Conservation (phyloP, 2,329 filamentous ascomycete genomes). For the Aurifilum marmelostoma region DNA sequence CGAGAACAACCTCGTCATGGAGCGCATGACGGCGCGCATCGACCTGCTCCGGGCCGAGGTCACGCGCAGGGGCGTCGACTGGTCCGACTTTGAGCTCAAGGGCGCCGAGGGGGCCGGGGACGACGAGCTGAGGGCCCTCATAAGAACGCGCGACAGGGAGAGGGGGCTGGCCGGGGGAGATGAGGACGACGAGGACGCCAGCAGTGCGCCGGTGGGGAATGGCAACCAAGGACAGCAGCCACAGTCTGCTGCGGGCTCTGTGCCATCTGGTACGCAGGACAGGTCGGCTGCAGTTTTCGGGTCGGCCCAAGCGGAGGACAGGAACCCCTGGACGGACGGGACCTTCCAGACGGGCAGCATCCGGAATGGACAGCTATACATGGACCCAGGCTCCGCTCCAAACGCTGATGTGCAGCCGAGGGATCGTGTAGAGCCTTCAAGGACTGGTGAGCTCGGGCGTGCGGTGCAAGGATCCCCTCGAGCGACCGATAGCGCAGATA, state of each 20-base stretch:
- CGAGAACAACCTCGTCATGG: conserved; percentile 72
- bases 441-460: conserved; percentile 64
- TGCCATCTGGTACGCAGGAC: too few species aligned
- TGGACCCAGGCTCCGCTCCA: conserved; percentile 47
- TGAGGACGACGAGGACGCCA: conserved; percentile 9
- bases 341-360: conserved; percentile 66
- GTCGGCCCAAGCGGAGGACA: conserved; percentile 16
- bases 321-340: conserved; percentile 63
- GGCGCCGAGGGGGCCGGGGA: conserved; percentile 49
- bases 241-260: conserved; percentile 9
- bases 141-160: background rate
- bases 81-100: conserved; percentile 55
- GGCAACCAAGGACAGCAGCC: conserved; percentile 23
- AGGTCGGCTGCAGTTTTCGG: too few species aligned
- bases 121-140: conserved; percentile 36
- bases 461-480: conserved; percentile 51
- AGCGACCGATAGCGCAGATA: conserved; percentile 42
- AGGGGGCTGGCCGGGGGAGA: conserved; percentile 4
- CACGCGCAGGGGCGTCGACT: conserved; percentile 57
- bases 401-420: too few species aligned
- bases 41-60: conserved; percentile 67
- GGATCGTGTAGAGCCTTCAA: conserved; percentile 53
- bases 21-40: conserved; percentile 68
- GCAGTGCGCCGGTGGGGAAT: conserved; percentile 28
- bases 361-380: conserved; percentile 52